Evolutionary conservation across 2,329 filamentous ascomycete species (phyloP).

Genomic region (Colletotrichum musae): DNA sequence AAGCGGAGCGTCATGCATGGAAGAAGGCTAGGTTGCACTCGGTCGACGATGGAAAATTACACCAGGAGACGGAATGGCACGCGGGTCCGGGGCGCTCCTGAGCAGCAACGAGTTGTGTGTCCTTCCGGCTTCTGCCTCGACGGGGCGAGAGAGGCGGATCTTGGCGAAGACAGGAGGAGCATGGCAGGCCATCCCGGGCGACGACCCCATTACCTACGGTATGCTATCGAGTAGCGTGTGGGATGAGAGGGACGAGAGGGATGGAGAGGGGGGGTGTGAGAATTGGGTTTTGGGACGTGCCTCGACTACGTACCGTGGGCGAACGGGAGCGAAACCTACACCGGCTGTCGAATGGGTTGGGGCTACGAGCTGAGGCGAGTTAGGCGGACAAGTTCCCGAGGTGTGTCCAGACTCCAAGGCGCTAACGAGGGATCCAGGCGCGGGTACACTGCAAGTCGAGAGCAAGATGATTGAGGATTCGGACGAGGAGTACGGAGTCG

Average conservation of each 20-base stretch:
- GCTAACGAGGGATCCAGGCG: conserved; percentile 25
- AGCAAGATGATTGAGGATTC: background rate
- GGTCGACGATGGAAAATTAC: conserved; percentile 40
- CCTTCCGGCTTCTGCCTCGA: conserved; percentile 14
- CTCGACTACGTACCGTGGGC: conserved; percentile 24
- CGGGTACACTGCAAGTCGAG: conserved; percentile 13
- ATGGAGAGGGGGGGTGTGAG: background rate
- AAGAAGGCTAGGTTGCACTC: conserved; percentile 14
- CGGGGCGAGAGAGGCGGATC: conserved; percentile 26
- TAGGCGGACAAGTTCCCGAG: conserved; percentile 34
- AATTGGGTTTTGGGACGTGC: conserved; percentile 37
- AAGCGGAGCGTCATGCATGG: conserved; percentile 38
- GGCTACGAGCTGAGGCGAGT: conserved; percentile 18
- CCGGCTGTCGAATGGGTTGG: background rate
- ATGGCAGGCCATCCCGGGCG: conserved; percentile 34
- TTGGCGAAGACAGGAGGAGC: conserved; percentile 19
- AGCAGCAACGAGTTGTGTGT: conserved; percentile 13
- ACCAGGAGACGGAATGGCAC: conserved; percentile 15
- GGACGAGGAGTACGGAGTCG: conserved; percentile 9
- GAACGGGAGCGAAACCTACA: conserved; percentile 26
- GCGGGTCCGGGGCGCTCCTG: conserved; percentile 17
- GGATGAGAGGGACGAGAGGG: background rate
- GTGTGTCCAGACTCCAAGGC: conserved; percentile 2
- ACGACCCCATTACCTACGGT: conserved; percentile 23
- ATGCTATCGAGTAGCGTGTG: conserved; percentile 17